phyloP scores from a whole-genome alignment of 1,284 basidiomycete species.

The Ceratobasidium sp. region DNA sequence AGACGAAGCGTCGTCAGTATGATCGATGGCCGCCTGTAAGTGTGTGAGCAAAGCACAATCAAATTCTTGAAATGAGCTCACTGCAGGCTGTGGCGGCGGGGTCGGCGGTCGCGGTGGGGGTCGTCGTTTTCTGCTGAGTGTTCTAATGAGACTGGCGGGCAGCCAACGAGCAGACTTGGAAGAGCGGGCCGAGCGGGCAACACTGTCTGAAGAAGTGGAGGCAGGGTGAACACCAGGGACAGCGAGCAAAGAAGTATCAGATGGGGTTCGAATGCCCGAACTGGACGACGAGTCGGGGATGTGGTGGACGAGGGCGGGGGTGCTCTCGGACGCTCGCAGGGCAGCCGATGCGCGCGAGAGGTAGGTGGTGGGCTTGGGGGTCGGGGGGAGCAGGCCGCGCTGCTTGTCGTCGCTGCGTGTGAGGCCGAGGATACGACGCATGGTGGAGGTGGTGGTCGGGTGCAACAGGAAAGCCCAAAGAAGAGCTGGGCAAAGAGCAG shows the following conservation, averaged over 20 bases:
- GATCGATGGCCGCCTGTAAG: background rate
- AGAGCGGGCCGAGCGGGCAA: constrained; percentile 6
- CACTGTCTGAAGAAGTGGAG: constrained; percentile 15
- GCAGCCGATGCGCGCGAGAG: too few species aligned
- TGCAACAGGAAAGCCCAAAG: too few species aligned
- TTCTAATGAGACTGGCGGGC: constrained; percentile 19
- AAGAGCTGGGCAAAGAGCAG: too few species aligned
- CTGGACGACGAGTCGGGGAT: constrained; percentile 30
- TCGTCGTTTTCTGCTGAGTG: constrained; percentile 19
- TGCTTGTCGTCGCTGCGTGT: constrained; percentile 10
- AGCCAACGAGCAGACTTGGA: constrained; percentile 23
- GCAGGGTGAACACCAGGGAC: constrained; percentile 17
- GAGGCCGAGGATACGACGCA: constrained; percentile 36
- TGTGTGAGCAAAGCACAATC: background rate
- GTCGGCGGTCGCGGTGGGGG: background rate
- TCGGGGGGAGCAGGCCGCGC: too few species aligned
- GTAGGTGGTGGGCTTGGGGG: background rate
- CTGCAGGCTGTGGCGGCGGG: background rate
- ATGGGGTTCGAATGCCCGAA: constrained; percentile 24
- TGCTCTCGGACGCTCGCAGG: constrained; percentile 33
- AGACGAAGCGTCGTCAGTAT: constrained; percentile 18
- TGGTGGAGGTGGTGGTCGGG: constrained; percentile 18
- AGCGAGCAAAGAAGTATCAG: background rate
- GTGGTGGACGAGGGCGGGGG: constrained; percentile 38
- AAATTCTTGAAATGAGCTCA: background rate